Evolutionary conservation across 179 eudicot species (phyloP).

Genomic region (Pouteria campechiana): DNA sequence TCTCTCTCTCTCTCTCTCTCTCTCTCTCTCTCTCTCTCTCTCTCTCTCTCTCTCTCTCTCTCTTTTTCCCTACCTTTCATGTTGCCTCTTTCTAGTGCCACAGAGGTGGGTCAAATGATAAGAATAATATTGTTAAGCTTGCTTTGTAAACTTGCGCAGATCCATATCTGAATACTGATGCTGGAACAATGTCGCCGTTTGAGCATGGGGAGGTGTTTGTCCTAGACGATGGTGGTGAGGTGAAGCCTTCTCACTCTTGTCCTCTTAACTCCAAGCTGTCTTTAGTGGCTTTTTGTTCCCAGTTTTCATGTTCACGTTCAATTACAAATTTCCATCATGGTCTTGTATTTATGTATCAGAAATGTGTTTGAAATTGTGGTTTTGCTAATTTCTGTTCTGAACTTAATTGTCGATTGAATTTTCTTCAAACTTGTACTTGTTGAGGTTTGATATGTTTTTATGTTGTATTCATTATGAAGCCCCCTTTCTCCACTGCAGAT

Average conservation of each 20-base stretch:
- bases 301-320: not conserved
- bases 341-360: no score
- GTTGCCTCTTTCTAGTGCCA: not conserved
- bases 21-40: not conserved
- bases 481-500: no score
- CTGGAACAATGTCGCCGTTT: conserved; percentile 98
- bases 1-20: not conserved
- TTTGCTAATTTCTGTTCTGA: no score
- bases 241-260: conserved; percentile 14
- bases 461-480: no score
- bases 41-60: conserved; percentile 3
- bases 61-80: not conserved
- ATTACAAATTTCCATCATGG: not conserved
- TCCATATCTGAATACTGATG: conserved; percentile 96
- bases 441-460: no score
- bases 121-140: no score
- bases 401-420: no score
- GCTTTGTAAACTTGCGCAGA: no score
- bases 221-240: conserved; percentile 97
- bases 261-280: not conserved
- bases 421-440: no score
- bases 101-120: not conserved
- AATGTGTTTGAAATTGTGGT: no score
- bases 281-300: not conserved
- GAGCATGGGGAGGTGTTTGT: conserved; percentile 98